phyloP scores from a whole-genome alignment of 345 rosid genomes.

The Syzygium grande region DNA sequence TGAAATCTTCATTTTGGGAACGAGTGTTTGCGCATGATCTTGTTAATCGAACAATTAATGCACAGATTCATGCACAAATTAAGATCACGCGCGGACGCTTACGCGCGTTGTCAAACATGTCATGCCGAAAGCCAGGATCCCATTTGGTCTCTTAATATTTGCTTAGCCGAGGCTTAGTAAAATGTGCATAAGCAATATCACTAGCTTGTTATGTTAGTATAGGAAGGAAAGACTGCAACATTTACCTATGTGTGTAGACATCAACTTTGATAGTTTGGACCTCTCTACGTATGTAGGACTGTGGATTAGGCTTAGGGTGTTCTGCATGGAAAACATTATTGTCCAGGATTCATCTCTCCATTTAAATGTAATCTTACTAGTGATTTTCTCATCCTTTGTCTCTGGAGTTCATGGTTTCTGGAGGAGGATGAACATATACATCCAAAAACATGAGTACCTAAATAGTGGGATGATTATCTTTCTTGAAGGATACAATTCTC shows the following conservation, averaged over 20 bases:
- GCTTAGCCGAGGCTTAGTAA: background rate
- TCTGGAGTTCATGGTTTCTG: no score
- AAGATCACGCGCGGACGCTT: accelerated
- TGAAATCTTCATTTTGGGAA: background rate
- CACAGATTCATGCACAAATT: background rate
- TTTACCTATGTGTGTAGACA: background rate
- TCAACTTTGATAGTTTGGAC: background rate
- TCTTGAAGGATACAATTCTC: background rate
- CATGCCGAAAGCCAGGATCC: accelerated
- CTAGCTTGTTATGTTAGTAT: background rate
- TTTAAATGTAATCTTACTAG: no score
- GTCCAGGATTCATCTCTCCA: no score
- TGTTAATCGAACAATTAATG: background rate
- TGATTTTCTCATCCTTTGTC: no score
- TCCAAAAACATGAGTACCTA: no score
- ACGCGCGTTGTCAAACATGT: background rate
- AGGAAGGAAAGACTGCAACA: background rate
- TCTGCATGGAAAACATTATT: background rate
- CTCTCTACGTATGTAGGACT: background rate
- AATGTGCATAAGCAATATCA: background rate
- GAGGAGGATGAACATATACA: no score
- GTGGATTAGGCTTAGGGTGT: background rate
- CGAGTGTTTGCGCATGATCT: background rate
- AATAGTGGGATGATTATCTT: no score
- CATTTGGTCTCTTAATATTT: background rate